These are phyloP conservation scores for Colletotrichum chrysophilum DNA, from an alignment of 2,329 filamentous ascomycete genomes.

Conservation along the genomic window DNA sequence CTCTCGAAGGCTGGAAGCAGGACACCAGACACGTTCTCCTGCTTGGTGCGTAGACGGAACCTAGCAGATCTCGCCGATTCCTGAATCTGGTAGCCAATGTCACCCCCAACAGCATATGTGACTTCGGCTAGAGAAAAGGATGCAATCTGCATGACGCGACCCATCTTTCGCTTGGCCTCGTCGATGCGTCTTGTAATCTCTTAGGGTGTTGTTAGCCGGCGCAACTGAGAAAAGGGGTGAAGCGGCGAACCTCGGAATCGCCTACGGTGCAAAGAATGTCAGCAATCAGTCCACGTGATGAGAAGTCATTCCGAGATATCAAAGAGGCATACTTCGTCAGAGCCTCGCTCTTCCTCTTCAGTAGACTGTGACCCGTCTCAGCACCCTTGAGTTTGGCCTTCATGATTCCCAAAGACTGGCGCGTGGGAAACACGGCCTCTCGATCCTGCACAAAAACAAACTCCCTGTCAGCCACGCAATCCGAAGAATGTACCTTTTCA, in stretches of 20 bases:
- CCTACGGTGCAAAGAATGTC: constrained; percentile 48
- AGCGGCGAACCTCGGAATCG: constrained; percentile 77
- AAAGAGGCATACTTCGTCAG: constrained; percentile 79
- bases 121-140: constrained; percentile 98
- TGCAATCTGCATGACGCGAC: constrained; percentile 97
- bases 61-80: constrained; percentile 93
- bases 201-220: constrained; percentile 32
- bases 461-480: not conserved
- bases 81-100: constrained; percentile 96
- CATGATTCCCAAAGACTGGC: constrained; percentile 96
- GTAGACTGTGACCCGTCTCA: constrained; percentile 87
- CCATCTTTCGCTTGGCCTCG: constrained; percentile 99
- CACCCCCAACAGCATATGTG: constrained; percentile 93
- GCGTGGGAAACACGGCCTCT: constrained; percentile 96
- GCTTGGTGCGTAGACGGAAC: constrained; percentile 91
- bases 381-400: constrained; percentile 97
- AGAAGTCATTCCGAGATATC: not conserved
- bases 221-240: not conserved
- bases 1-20: constrained; percentile 93
- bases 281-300: not conserved
- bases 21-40: constrained; percentile 98
- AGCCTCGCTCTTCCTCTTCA: constrained; percentile 98
- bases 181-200: constrained; percentile 98
- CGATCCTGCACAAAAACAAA: constrained; percentile 66
- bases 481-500: not conserved